Conservation (phyloP, 2,329 filamentous ascomycete genomes). For the Xylogone sp. region DNA sequence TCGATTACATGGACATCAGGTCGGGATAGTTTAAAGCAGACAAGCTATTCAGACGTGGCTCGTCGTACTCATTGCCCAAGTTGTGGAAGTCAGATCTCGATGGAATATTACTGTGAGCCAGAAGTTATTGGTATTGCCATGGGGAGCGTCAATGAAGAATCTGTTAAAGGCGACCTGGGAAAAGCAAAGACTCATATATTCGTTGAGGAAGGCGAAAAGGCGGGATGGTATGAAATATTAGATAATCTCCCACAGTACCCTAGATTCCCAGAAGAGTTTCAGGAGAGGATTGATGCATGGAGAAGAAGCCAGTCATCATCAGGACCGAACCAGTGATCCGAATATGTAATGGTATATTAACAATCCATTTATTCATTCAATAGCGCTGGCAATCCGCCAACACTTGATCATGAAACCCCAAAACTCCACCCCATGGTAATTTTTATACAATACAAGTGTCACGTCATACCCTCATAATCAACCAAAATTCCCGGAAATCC, state of each 20-base stretch:
- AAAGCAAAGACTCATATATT: conserved; percentile 39
- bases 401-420: too few species aligned
- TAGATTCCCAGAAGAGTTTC: conserved; percentile 18
- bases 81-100: conserved; percentile 43
- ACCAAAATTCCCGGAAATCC: not conserved
- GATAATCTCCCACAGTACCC: conserved; percentile 30
- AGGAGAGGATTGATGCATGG: conserved; percentile 22
- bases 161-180: conserved; percentile 27
- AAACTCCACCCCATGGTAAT: too few species aligned
- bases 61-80: conserved; percentile 39
- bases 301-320: conserved; percentile 7
- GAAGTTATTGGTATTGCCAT: conserved; percentile 32
- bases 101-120: conserved; percentile 33
- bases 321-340: not conserved
- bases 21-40: conserved; percentile 26
- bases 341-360: too few species aligned
- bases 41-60: conserved; percentile 35
- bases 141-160: conserved; percentile 38
- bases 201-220: conserved; percentile 32
- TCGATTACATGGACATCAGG: conserved; percentile 31
- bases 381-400: too few species aligned
- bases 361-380: too few species aligned
- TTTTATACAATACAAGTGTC: too few species aligned
- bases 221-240: conserved; percentile 33
- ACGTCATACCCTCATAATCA: too few species aligned